These are phyloP conservation scores for Skeletonema potamos DNA, from an alignment of 108 stramenopile genomes.

Conservation along the genomic window DNA sequence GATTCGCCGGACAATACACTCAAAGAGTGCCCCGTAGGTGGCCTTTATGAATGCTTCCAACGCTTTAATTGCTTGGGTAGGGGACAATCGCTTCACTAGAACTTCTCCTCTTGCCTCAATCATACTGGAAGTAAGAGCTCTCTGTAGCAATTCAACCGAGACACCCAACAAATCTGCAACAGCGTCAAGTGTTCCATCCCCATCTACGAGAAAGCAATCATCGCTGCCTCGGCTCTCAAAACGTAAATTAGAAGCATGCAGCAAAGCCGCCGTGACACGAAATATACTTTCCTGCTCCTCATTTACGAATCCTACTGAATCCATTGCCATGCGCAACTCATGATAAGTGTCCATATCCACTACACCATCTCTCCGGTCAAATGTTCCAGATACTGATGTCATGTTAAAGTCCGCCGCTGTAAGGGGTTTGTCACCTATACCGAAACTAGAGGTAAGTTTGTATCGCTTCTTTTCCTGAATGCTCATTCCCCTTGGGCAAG, in stretches of 20 bases:
- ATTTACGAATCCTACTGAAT: constrained; percentile 61
- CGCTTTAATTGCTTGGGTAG: constrained; percentile 66
- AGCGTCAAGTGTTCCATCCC: constrained; percentile 51
- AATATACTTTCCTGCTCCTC: constrained; percentile 60
- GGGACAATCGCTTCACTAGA: constrained; percentile 76
- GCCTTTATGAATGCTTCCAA: constrained; percentile 94
- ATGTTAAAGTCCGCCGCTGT: constrained; percentile 65
- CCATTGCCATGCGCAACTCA: constrained; percentile 66
- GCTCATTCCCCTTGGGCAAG: constrained; percentile 46
- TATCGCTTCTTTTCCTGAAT: constrained; percentile 35
- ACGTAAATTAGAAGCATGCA: constrained; percentile 71
- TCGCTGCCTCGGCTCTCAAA: constrained; percentile 52
- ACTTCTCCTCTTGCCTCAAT: constrained; percentile 81
- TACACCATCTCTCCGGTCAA: constrained; percentile 82
- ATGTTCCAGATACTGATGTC: constrained; percentile 72
- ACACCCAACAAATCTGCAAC: constrained; percentile 70
- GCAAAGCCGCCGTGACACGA: constrained; percentile 56
- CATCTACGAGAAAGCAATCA: constrained; percentile 35
- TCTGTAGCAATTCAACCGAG: constrained; percentile 51
- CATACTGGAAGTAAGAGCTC: constrained; percentile 61
- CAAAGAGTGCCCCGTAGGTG: constrained; percentile 89
- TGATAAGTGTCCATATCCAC: constrained; percentile 66
- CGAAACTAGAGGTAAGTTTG: constrained; percentile 40
- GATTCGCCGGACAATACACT: constrained; percentile 82
- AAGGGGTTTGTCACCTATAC: constrained; percentile 20